Conservation (phyloP, 2,329 filamentous ascomycete genomes). For the Aureobasidium sp. region DNA sequence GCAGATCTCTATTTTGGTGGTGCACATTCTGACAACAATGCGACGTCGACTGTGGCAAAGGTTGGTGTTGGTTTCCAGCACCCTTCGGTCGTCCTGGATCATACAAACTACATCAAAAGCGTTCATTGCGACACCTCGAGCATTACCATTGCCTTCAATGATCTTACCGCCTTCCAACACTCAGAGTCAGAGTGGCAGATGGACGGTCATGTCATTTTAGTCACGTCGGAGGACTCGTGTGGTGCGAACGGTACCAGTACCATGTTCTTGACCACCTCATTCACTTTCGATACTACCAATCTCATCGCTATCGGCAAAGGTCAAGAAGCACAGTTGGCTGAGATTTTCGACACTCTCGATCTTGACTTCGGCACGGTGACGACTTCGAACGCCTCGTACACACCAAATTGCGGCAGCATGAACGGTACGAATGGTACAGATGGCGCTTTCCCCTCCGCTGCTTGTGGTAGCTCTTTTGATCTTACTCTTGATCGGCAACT, state of each 20-base stretch:
- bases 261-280: slow-evolving; percentile 21
- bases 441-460: slow-evolving; percentile 19
- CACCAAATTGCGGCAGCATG: slow-evolving; percentile 8
- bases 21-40: background rate
- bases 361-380: slow-evolving; percentile 22
- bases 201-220: slow-evolving; percentile 18
- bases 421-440: slow-evolving; percentile 1
- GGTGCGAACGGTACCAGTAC: slow-evolving; percentile 21
- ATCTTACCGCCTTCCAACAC: slow-evolving; percentile 17
- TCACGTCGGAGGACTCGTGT: slow-evolving; percentile 22
- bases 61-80: slow-evolving; percentile 21
- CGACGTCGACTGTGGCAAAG: slow-evolving; percentile 1
- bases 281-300: slow-evolving; percentile 19
- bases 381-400: slow-evolving; percentile 2
- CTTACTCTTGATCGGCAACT: slow-evolving; percentile 21
- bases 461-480: slow-evolving; percentile 22
- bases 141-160: slow-evolving; percentile 19
- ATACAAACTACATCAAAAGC: slow-evolving; percentile 23
- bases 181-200: slow-evolving; percentile 16
- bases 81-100: slow-evolving; percentile 23
- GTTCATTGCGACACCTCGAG: slow-evolving; percentile 17
- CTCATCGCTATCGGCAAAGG: slow-evolving; percentile 21
- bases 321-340: slow-evolving; percentile 9
- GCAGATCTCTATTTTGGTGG: slow-evolving; percentile 16
- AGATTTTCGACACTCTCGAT: slow-evolving; percentile 13